phyloP scores from a whole-genome alignment of 2,329 filamentous ascomycete genomes.

The Arthrobotrys sinensis region DNA sequence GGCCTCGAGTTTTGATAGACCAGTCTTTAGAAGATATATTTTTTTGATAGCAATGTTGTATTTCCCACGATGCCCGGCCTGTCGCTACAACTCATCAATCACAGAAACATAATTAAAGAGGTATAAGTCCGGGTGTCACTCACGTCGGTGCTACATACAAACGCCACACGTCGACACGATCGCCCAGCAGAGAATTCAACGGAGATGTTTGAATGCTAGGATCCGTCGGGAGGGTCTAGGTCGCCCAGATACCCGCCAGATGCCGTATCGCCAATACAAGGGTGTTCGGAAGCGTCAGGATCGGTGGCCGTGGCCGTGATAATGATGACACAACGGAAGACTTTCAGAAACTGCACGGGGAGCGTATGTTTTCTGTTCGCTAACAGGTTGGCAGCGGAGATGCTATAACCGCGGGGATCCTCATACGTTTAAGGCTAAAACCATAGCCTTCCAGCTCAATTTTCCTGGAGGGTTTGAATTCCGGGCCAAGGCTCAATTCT shows the following conservation, averaged over 20 bases:
- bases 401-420: neutral
- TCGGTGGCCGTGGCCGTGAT: neutral
- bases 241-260: neutral
- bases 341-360: neutral
- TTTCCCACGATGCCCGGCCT: too few species aligned
- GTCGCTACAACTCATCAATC: neutral
- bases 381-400: too few species aligned
- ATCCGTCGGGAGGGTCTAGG: neutral
- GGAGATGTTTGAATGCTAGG: neutral
- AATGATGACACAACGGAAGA: neutral
- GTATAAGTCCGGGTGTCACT: conserved; percentile 2
- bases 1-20: neutral
- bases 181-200: neutral
- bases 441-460: neutral
- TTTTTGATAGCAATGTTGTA: too few species aligned
- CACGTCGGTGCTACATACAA: conserved; percentile 18
- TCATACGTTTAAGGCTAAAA: neutral
- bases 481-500: conserved; percentile 3
- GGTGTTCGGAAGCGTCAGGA: neutral
- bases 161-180: neutral
- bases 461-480: neutral
- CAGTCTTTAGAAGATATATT: too few species aligned
- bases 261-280: neutral
- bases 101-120: neutral
- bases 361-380: neutral